phyloP scores from a whole-genome alignment of 169 alveolate species.

The Plasmodium vivax region DNA sequence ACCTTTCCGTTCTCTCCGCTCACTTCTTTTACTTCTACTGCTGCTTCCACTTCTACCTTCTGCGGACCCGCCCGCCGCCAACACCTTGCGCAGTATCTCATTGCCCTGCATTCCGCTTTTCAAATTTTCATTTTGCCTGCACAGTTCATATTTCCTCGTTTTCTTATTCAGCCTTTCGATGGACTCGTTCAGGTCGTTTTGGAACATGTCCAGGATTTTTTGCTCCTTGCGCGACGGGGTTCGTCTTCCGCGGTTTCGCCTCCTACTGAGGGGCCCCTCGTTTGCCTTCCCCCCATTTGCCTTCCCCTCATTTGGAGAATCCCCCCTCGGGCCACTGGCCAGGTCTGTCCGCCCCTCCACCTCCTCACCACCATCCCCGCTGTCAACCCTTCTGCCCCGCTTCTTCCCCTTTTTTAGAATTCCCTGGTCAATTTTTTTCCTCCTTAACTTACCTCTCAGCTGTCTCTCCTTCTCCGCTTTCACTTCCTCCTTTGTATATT shows the following conservation, averaged over 20 bases:
- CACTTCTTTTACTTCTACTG: neutral
- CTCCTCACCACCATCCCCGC: neutral
- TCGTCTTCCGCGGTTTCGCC: neutral
- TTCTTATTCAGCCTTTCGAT: constrained; percentile 35
- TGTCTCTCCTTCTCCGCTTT: neutral
- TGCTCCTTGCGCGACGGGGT: constrained; percentile 10
- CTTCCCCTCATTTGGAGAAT: neutral
- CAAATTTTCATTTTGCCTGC: constrained; percentile 9
- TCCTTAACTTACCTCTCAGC: neutral
- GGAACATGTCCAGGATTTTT: constrained; percentile 46
- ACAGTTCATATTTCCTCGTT: constrained; percentile 45
- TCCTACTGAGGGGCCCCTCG: neutral
- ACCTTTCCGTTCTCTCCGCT: neutral
- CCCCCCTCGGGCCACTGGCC: neutral
- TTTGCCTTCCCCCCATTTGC: no score
- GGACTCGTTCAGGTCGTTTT: constrained; percentile 31
- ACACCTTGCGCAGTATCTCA: constrained; percentile 26
- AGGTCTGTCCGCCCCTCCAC: neutral
- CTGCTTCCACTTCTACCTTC: neutral
- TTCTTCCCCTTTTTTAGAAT: neutral
- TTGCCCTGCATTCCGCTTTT: constrained; percentile 1
- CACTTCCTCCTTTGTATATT: neutral
- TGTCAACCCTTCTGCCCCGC: neutral
- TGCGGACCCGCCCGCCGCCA: neutral
- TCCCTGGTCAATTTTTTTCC: neutral